Percentiles rank a stretch among this genome's conserved stretches.
Evolutionary conservation across 352 stramenopile species (phyloP).

Genomic region (Phytopythium litorale): DNA sequence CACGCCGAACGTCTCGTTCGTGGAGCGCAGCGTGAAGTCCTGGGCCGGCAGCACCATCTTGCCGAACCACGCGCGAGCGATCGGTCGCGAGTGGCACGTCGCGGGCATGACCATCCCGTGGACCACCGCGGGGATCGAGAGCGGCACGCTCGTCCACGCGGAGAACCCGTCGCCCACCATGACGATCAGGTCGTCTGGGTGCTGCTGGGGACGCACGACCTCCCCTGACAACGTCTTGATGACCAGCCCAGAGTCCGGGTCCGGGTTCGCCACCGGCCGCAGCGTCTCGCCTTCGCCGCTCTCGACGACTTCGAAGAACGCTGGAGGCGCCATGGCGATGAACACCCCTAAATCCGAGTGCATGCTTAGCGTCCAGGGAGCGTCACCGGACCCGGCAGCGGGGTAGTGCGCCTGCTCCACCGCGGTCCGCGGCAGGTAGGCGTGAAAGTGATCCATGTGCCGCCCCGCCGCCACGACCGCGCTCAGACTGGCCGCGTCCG

Average conservation of each 20-base stretch:
- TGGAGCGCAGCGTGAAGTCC: slow-evolving; percentile 21
- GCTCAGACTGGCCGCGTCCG: slow-evolving; percentile 3
- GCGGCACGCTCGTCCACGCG: slow-evolving; percentile 9
- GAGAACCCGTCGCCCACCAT: slow-evolving; percentile 21
- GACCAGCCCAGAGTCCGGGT: slow-evolving; percentile 10
- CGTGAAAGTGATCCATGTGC: slow-evolving; percentile 21
- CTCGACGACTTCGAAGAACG: slow-evolving; percentile 13
- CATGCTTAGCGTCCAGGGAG: slow-evolving; percentile 13
- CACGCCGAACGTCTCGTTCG: slow-evolving; percentile 22
- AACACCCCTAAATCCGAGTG: slow-evolving; percentile 19
- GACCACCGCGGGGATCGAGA: slow-evolving; percentile 15
- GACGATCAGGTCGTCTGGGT: slow-evolving; percentile 10
- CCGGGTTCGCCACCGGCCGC: slow-evolving; percentile 10
- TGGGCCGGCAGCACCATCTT: slow-evolving; percentile 33
- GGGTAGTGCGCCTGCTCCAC: background rate
- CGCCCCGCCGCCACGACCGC: slow-evolving; percentile 7
- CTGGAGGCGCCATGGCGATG: slow-evolving; percentile 17
- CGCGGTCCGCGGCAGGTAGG: slow-evolving; percentile 9
- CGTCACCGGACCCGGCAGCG: background rate
- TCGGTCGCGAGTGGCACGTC: slow-evolving; percentile 9
- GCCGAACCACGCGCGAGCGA: slow-evolving; percentile 34
- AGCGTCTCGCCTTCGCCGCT: background rate
- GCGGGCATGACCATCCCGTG: slow-evolving; percentile 20
- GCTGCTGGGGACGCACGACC: slow-evolving; percentile 12
- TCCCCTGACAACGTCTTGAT: slow-evolving; percentile 9